Base-by-base conservation (phyloP, 2,329 filamentous ascomycete species). In the Rutstroemia sp. region DNA sequence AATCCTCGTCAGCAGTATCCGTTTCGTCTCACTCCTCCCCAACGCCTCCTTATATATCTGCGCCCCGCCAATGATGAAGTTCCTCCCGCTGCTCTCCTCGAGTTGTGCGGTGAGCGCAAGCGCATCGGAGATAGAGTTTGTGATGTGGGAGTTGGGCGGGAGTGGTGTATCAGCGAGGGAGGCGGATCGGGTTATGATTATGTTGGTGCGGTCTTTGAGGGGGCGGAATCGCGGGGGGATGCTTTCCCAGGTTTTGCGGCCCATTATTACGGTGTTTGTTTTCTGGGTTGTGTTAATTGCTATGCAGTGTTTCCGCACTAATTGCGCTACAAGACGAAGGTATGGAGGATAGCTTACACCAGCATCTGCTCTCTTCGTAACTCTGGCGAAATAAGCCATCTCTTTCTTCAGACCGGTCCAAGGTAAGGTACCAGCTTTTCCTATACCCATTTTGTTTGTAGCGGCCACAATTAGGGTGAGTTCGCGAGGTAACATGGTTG, bases 391-490 rank as follows among this genome's bases (percentile, higher is more conserved):
- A 71, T 96, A 97, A 40, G 84, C 84, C 90, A 99, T 96, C 73
- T 99, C 94, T 61, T 87, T 85, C 72, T 85, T 89, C 36, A 97
- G 80, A 45, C 87, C 87, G 0, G 87, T 89, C 94, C 94, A 99
- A 4, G 94, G 94, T 54, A 99, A 82, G 3, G 78, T 80, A 58
- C 90, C 90, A 58, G 79, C 78, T 48, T 82, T 78, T 58, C 94
- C 94, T 66, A 99, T 97, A 69, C 94, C 94, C 77, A 96, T 89
- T 40, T 76, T 77, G 52, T 86, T 85, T n/a, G 92, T 95, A 17
- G 92, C 87, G n/a, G 89, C 92, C 65, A 96, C 90, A 71, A 97
- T 87, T 65, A 96, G 81, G n/a, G 90, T 96, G 54, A 96, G 76
- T 63, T 89, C 85, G 53, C 21, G 44, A 3, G 44, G 44, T 7